Percentiles rank a stretch among this genome's conserved stretches.
Conservation (phyloP, 306 rosid genomes). For the Vigna hirtella region DNA sequence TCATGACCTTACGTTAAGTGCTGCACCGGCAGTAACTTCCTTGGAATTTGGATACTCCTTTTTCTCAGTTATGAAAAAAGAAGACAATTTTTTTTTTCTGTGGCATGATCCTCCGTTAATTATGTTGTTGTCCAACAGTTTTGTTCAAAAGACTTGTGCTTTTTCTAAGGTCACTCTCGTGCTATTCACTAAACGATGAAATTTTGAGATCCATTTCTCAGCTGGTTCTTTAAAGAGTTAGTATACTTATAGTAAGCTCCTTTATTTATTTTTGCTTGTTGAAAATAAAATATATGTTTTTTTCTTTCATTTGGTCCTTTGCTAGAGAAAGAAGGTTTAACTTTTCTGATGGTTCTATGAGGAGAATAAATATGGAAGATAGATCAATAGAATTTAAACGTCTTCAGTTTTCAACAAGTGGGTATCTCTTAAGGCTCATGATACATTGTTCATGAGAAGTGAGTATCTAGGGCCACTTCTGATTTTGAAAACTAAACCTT, state of each 20-base stretch:
- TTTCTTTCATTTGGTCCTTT: slow-evolving; percentile 10
- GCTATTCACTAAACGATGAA: slow-evolving; percentile 7
- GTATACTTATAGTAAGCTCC: no score
- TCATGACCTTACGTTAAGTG: neutral
- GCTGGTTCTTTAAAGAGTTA: no score
- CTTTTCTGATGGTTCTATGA: neutral
- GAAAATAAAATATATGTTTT: neutral
- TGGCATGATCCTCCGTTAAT: slow-evolving; percentile 35
- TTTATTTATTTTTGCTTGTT: neutral
- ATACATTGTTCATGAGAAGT: no score
- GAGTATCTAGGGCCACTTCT: no score
- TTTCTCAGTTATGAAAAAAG: slow-evolving; percentile 3
- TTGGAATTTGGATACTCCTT: slow-evolving; percentile 19
- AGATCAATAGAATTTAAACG: neutral
- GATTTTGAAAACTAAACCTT: no score
- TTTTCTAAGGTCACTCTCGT: slow-evolving; percentile 7
- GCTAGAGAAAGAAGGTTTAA: neutral
- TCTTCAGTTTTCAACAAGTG: neutral
- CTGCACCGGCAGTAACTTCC: neutral
- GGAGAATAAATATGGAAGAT: neutral
- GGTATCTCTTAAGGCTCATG: no score
- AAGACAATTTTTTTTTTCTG: slow-evolving; percentile 9
- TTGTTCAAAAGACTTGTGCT: slow-evolving; percentile 18
- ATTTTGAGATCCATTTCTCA: neutral
- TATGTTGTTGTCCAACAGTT: slow-evolving; percentile 24